Percentiles rank a stretch among this genome's conserved stretches.
These are phyloP conservation scores for Stemphylium beticola DNA, from an alignment of 2,329 filamentous ascomycete species.

Conservation along the genomic window DNA sequence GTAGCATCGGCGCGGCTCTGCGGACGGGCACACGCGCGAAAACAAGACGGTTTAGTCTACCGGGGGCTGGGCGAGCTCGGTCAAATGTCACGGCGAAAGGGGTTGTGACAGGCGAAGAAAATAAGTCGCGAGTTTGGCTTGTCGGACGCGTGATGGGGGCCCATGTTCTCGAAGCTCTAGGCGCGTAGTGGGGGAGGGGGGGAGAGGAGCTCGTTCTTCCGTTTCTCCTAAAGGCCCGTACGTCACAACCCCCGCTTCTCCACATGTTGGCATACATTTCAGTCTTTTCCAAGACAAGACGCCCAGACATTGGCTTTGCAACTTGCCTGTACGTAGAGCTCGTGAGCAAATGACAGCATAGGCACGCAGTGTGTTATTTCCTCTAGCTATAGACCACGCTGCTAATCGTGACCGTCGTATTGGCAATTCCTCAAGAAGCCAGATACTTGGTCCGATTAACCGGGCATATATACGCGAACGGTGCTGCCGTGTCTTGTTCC, in stretches of 20 bases:
- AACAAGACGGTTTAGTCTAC: not conserved
- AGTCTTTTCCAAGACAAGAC: slow-evolving; percentile 10
- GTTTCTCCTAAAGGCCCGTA: slow-evolving; percentile 25
- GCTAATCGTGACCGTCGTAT: not conserved
- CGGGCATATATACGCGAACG: too few species aligned
- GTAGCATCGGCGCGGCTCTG: slow-evolving; percentile 44
- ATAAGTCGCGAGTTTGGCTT: not conserved
- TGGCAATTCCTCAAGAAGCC: not conserved
- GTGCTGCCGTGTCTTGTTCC: too few species aligned
- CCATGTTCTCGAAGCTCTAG: not conserved
- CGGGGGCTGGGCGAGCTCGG: not conserved
- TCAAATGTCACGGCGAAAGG: slow-evolving; percentile 2
- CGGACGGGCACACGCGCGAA: slow-evolving; percentile 23
- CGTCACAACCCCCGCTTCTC: slow-evolving; percentile 30
- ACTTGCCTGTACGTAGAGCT: slow-evolving; percentile 4
- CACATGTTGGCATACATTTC: slow-evolving; percentile 24
- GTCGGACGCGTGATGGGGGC: slow-evolving; percentile 10
- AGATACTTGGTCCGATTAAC: not conserved
- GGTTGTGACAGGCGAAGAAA: not conserved
- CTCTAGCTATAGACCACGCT: too few species aligned
- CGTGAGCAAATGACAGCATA: slow-evolving; percentile 29
- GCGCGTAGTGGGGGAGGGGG: slow-evolving; percentile 1
- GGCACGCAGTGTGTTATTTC: not conserved
- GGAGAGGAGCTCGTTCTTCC: slow-evolving; percentile 13
- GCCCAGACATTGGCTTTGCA: slow-evolving; percentile 12